Percentiles rank a stretch among this genome's conserved stretches.
phyloP scores from a whole-genome alignment of 1,139 yeast species.

The Fermentozyma sake region DNA sequence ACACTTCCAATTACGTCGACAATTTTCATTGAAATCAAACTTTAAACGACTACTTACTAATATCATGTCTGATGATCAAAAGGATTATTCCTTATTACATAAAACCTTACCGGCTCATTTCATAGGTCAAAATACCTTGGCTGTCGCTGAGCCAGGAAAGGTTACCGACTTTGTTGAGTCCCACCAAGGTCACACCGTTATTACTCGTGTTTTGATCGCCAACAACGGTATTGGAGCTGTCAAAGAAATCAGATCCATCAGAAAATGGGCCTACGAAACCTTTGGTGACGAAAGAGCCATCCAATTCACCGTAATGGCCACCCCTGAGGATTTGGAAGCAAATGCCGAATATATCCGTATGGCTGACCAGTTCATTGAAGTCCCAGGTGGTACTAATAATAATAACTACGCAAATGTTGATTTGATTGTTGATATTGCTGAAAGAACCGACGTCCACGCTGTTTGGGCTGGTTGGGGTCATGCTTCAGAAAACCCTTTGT shows the following conservation, averaged over 20 bases:
- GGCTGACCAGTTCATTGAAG: constrained; percentile 98
- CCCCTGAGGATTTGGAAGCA: constrained; percentile 96
- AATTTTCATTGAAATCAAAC: too few relatives aligned
- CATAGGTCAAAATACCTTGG: constrained; percentile 73
- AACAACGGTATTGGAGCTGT: constrained; percentile 99
- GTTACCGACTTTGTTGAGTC: constrained; percentile 81
- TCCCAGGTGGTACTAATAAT: constrained; percentile 98
- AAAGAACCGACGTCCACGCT: constrained; percentile 93
- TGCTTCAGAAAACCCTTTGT: constrained; percentile 93
- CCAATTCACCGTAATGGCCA: constrained; percentile 96
- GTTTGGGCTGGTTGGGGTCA: constrained; percentile 99
- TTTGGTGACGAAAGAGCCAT: constrained; percentile 93
- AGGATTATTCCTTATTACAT: constrained; percentile 31
- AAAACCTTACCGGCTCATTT: constrained; percentile 62
- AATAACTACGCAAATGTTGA: constrained; percentile 98
- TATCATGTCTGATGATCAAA: constrained; percentile 10
- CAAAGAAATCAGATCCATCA: constrained; percentile 91
- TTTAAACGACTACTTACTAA: constrained; percentile 6
- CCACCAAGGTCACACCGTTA: constrained; percentile 94
- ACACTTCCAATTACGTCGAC: too few relatives aligned
- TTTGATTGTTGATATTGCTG: constrained; percentile 93
- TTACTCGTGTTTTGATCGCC: constrained; percentile 83
- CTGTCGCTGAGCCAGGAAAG: constrained; percentile 65
- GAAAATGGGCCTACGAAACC: constrained; percentile 98
- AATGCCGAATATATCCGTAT: constrained; percentile 96